A percentile compares a stretch with the other conserved stretches of the same genome.
Conservation (phyloP, 164 flowering plant species). For the Vitis labrusca region DNA sequence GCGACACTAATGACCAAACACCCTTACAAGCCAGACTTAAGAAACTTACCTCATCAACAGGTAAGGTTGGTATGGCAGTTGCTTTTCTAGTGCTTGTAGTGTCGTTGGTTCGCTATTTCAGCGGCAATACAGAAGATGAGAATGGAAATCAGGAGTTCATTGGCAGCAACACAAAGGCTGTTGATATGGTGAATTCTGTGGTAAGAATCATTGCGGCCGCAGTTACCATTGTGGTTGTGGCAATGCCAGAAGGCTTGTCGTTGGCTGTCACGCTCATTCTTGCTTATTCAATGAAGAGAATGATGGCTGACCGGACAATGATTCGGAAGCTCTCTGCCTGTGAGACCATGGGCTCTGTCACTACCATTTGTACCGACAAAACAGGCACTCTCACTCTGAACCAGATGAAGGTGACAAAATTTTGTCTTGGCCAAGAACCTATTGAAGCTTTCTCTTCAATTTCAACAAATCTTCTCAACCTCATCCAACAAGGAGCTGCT, state of each 20-base stretch:
- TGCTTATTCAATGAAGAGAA: too few species aligned
- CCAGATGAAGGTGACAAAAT: background rate
- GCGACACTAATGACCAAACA: too few species aligned
- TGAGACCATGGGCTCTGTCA: background rate
- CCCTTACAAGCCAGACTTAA: too few species aligned
- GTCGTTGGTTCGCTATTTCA: too few species aligned
- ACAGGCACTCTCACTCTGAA: background rate
- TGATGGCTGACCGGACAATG: too few species aligned
- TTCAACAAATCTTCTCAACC: too few species aligned
- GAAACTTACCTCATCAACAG: too few species aligned
- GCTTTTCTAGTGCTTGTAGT: too few species aligned
- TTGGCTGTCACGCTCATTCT: background rate
- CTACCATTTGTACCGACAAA: background rate
- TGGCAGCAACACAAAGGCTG: background rate
- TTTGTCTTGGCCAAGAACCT: background rate
- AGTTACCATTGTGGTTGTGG: background rate
- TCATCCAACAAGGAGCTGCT: background rate
- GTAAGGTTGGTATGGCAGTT: too few species aligned
- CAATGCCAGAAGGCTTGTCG: background rate
- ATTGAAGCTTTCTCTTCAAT: background rate
- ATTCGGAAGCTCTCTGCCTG: background rate
- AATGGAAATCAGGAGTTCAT: background rate
- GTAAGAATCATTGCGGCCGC: background rate
- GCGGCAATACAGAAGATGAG: too few species aligned
- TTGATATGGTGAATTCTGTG: background rate